Conservation (phyloP, 306 rosid species). For the Mimosa pudica region DNA sequence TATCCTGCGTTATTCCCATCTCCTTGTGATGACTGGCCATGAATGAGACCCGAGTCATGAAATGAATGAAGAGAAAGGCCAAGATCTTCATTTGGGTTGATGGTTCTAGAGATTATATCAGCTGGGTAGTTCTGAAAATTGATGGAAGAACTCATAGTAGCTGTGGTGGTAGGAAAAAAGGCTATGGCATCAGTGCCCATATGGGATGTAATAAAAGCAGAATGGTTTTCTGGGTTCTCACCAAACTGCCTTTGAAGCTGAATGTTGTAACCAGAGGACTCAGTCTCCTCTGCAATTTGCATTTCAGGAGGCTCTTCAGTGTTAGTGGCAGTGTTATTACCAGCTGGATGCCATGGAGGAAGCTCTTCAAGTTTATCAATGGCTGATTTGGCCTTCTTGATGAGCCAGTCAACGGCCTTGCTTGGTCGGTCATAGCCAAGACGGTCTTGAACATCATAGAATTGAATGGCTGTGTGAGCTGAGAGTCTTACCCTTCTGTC, state of each 20-base stretch:
- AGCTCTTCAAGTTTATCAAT: constrained; percentile 84
- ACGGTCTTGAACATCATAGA: constrained; percentile 91
- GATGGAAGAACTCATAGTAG: constrained; percentile 51
- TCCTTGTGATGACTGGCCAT: constrained; percentile 45
- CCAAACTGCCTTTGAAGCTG: constrained; percentile 56
- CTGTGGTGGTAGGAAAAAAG: constrained; percentile 66
- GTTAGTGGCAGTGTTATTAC: not conserved
- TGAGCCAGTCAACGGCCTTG: constrained; percentile 93
- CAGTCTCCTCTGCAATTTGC: constrained; percentile 57
- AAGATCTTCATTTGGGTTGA: constrained; percentile 58
- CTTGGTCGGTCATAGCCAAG: constrained; percentile 87
- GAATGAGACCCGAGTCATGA: constrained; percentile 51
- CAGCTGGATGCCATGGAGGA: constrained; percentile 72
- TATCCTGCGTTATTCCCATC: constrained; percentile 44
- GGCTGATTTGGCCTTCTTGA: constrained; percentile 74
- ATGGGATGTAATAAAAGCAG: constrained; percentile 47
- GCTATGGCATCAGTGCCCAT: constrained; percentile 54
- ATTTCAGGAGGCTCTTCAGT: constrained; percentile 37
- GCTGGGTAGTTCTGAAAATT: constrained; percentile 63
- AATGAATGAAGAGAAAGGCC: constrained; percentile 81
- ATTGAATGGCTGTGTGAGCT: constrained; percentile 86
- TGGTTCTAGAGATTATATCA: constrained; percentile 50
- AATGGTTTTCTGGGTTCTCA: constrained; percentile 44
- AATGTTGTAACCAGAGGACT: constrained; percentile 67
- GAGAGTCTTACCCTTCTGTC: constrained; percentile 78